A percentile compares a stretch with the other conserved stretches of the same genome.
Conservation (phyloP, 2,329 filamentous ascomycete genomes). For the Diaporthe caulivora region DNA sequence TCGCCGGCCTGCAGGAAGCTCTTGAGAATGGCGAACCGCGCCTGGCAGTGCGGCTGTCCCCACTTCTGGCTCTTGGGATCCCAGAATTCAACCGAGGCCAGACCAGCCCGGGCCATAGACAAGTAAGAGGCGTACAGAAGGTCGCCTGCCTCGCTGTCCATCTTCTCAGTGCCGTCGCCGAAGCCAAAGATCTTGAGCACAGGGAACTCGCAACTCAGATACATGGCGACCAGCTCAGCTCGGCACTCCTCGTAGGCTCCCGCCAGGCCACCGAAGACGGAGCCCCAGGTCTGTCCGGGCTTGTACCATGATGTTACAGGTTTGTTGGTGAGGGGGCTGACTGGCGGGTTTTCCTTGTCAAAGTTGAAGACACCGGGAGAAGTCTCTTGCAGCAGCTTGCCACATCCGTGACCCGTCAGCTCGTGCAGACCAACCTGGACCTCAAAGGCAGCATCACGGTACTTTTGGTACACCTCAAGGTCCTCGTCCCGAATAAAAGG, state of each 20-base stretch:
- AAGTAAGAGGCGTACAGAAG: conserved; percentile 91
- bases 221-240: conserved; percentile 95
- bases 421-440: conserved; percentile 97
- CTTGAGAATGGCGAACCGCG: conserved; percentile 87
- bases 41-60: conserved; percentile 94
- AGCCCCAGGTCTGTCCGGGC: conserved; percentile 94
- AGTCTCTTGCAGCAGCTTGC: conserved; percentile 93
- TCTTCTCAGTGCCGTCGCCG: conserved; percentile 79
- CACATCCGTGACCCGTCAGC: conserved; percentile 86
- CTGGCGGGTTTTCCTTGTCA: conserved; percentile 82
- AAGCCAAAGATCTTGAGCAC: conserved; percentile 94
- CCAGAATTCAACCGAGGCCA: conserved; percentile 93
- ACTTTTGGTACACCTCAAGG: conserved; percentile 81
- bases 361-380: conserved; percentile 88
- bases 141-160: conserved; percentile 83
- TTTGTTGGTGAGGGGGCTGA: conserved; percentile 83
- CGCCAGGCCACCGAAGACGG: conserved; percentile 88
- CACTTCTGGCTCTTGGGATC: conserved; percentile 91
- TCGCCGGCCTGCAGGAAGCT: conserved; percentile 89
- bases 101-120: conserved; percentile 92
- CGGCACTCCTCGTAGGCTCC: conserved; percentile 95
- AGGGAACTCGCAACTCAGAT: conserved; percentile 85
- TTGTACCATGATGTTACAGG: conserved; percentile 91
- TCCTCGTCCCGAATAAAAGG: conserved; percentile 89
- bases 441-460: conserved; percentile 90